phyloP scores from a whole-genome alignment of 768 basidiomycete species.

The Mycena belliarum region DNA sequence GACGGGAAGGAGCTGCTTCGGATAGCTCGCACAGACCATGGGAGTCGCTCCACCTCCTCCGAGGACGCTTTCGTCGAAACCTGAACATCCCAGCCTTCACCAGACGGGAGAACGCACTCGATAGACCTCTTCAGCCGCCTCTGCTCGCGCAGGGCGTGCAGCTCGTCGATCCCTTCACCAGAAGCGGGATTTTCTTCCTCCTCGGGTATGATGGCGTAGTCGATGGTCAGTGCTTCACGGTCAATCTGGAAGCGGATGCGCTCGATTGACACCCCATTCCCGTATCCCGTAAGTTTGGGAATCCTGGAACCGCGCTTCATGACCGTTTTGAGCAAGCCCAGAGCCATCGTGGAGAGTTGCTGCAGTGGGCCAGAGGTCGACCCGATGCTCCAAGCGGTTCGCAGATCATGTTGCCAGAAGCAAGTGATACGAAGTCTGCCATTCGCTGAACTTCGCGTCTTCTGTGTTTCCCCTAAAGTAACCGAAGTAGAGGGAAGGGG shows the following conservation, averaged over 20 bases:
- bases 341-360: conserved; percentile 82
- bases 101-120: conserved; percentile 76
- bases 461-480: conserved; percentile 27
- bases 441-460: conserved; percentile 33
- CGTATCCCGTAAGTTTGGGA: conserved; percentile 75
- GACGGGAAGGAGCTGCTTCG: conserved; percentile 42
- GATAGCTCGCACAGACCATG: conserved; percentile 68
- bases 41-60: conserved; percentile 67
- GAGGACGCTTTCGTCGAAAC: conserved; percentile 74
- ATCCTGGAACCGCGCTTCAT: conserved; percentile 73
- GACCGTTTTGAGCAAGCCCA: conserved; percentile 82
- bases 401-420: conserved; percentile 95
- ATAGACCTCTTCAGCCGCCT: conserved; percentile 72
- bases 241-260: conserved; percentile 79
- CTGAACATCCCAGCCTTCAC: conserved; percentile 87
- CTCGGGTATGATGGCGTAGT: conserved; percentile 82
- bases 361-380: conserved; percentile 65
- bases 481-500: conserved; percentile 31
- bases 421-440: conserved; percentile 77
- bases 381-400: conserved; percentile 81
- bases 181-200: conserved; percentile 52
- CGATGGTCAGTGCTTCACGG: conserved; percentile 78
- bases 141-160: conserved; percentile 65
- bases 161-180: conserved; percentile 58
- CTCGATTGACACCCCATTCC: conserved; percentile 79